Base-by-base conservation (phyloP, 208 protist species). In the Leishmania amazonensis region DNA sequence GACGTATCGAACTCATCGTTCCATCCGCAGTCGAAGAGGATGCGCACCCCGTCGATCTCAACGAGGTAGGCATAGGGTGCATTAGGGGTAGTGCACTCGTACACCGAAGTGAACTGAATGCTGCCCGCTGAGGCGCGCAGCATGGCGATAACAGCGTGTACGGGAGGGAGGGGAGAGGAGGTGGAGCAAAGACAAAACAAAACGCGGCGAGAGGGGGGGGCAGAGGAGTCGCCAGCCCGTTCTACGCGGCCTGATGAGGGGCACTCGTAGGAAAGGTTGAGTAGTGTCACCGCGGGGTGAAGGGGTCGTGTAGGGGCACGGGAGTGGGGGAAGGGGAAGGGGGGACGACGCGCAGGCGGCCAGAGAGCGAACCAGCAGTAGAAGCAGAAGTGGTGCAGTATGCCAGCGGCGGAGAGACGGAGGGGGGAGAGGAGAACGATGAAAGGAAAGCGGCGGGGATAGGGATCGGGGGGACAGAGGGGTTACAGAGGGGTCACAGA, bases 1-100 rank as follows among this genome's bases (percentile, higher is more conserved):
- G 74, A 75, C 0, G 83, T 83, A 60, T 87, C 81, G 76, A 96
- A 96, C 45, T 60, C 65, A 70, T 95, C 91, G 78, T 93, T 89
- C 93, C 93, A 98, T 9, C 95, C 95, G 81, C 95, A 98, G 80
- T 98, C 95, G 24, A 98, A 87, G 57, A 98, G 85, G 77, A 98
- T 91, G 15, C 88, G 78, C 5, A 96, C 88, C 58, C 92, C 93
- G 85, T 98, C 95, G 60, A 98, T 93, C 78, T 97, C 92, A 17
- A 97, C 74, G 45, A 98, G 80, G 72, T 91, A 94, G 7, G 93
- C 86, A 67, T 93, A 93, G 24, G 94, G 91, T 24, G 71, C 76
- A 45, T 88, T 68, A 9, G 86, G 81, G 31, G 86, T 86, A 9
- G 83, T 86, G 49, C 75, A 83, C 70, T 84, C 85, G 77, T 90